Base-by-base conservation (phyloP, 1,139 yeast genomes). In the Tardiomyces blankii region DNA sequence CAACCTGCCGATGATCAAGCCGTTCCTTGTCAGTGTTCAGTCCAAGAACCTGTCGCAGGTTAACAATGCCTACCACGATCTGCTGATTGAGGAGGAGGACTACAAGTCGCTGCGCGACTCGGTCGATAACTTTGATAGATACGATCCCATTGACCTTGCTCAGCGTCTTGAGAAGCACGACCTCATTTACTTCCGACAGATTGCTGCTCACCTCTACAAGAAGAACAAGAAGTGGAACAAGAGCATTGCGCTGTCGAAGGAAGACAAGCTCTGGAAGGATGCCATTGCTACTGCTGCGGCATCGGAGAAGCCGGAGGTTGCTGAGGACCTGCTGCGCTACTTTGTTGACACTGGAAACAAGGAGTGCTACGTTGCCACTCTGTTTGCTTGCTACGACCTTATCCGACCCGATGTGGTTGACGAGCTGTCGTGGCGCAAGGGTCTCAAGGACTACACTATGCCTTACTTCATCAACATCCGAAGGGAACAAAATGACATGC, bases 301-400 rank as follows among this genome's bases (percentile, higher is more conserved):
- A 48, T 87, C 96, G 18, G 78, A 77, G 54, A 82, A 82, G 54
- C 63, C 77, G 21, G 88, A 85, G 63, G 82, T 91, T 62, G 89
- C 94, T 27, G 94, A 87, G 64, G 98, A 89, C 50, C 72, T 87
- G 54, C 72, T 91, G 63, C 78, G 83, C 50, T 93, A 91, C 70
- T 91, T 91, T 66, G 97, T 93, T 50, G 97, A 89, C 61, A 88
- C 95, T 42, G 98, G 96, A 59, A 91, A 91, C 70, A 88, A 83
- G 66, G 98, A 91, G 70, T 87, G 96, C 60, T 86, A 87, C 62
- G 86, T 88, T 58, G 97, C 96, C 11, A 77, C 89, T 51, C 74
- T 93, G 59, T 93, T 83, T 68, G 73, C 89, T 6, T 85, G 94
- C 59, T 93, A 91, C 65, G 87, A 84, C 48, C 72, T 80, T 59